Conservation (phyloP, 2,329 filamentous ascomycete species). For the Colletotrichum sp. region DNA sequence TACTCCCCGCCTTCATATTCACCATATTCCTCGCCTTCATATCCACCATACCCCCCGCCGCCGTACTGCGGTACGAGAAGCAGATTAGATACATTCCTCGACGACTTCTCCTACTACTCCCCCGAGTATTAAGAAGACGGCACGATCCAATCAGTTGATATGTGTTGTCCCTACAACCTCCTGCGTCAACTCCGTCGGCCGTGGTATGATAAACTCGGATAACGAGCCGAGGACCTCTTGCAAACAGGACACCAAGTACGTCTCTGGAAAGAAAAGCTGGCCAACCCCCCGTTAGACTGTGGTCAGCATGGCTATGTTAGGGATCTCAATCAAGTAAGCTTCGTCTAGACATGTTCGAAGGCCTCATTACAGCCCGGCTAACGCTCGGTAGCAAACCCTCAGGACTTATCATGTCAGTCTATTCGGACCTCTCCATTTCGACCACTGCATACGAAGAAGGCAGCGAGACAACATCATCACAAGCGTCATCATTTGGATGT, state of each 20-base stretch:
- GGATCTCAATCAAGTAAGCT: not conserved
- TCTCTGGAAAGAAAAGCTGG: not conserved
- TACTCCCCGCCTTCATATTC: not conserved
- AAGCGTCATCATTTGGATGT: not conserved
- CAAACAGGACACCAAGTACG: not conserved
- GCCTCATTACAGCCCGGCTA: not conserved
- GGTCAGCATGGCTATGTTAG: not conserved
- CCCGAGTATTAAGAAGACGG: not conserved
- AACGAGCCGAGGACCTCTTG: rapidly evolving
- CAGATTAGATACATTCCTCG: not conserved
- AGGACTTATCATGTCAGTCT: rapidly evolving
- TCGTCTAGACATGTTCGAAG: not conserved
- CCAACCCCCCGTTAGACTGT: not conserved
- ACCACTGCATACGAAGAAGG: not conserved
- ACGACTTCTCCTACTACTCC: not conserved
- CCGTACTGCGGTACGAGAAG: rapidly evolving
- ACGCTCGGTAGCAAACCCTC: rapidly evolving
- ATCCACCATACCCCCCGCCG: not conserved
- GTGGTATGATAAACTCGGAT: not conserved
- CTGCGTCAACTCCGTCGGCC: not conserved
- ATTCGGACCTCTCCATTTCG: not conserved
- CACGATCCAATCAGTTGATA: not conserved
- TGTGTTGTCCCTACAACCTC: not conserved
- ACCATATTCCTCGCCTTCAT: not conserved
- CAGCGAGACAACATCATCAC: not conserved